Conservation (phyloP, 2,329 filamentous ascomycete species). For the Sporothrix inflata region DNA sequence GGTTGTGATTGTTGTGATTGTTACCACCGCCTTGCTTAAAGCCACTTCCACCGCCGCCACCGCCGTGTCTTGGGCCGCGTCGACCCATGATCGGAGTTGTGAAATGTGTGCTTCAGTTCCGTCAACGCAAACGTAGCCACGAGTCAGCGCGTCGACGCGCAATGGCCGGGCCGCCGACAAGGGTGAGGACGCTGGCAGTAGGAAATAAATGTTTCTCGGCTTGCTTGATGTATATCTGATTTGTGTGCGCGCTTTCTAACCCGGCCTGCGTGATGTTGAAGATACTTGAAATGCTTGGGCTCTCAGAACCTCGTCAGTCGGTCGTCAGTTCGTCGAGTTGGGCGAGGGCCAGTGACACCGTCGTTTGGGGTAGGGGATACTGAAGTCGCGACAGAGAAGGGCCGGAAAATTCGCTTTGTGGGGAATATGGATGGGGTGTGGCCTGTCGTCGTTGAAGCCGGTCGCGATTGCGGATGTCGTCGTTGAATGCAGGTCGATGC, state of each 20-base stretch:
- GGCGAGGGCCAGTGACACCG: too few species aligned
- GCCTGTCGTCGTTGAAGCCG: not conserved
- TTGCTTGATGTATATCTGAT: not conserved
- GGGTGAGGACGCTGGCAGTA: too few species aligned
- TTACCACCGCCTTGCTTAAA: slow-evolving; percentile 19
- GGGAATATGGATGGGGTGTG: not conserved
- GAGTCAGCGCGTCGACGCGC: not conserved
- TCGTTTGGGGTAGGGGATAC: not conserved
- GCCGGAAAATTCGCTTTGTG: not conserved
- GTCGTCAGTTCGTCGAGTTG: not conserved
- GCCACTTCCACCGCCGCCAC: slow-evolving; percentile 25
- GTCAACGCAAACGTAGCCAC: not conserved
- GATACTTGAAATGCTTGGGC: not conserved
- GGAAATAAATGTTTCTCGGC: not conserved
- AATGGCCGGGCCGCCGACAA: not conserved
- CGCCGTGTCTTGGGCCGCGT: slow-evolving; percentile 30
- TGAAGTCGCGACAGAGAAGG: not conserved
- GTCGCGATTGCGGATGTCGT: not conserved
- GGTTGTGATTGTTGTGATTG: not conserved
- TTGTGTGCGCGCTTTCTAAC: not conserved
- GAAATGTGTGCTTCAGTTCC: not conserved
- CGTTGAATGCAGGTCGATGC: not conserved
- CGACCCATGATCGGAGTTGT: slow-evolving; percentile 30
- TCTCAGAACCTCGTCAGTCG: too few species aligned
- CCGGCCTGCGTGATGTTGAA: not conserved